Percentiles rank a stretch among this genome's conserved stretches.
These are phyloP conservation scores for Sclerotinia borealis DNA, from an alignment of 2,329 filamentous ascomycete species.

Conservation along the genomic window DNA sequence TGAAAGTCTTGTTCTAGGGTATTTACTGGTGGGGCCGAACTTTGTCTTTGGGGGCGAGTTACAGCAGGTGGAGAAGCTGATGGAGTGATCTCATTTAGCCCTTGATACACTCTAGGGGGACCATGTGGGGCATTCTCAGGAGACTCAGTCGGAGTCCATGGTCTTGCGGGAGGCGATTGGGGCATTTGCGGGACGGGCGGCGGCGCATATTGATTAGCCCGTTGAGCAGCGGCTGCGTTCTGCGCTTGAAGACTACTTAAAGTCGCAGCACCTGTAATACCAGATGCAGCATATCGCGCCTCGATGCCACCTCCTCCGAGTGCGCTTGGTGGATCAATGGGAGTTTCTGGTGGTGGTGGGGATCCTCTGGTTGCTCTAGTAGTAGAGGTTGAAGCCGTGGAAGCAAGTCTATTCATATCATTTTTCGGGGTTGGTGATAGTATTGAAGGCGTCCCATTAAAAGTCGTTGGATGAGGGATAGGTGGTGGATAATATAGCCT, in stretches of 20 bases:
- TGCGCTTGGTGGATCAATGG: slow-evolving; percentile 65
- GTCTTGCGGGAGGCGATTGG: slow-evolving; percentile 43
- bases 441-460: slow-evolving; percentile 22
- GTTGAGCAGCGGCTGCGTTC: slow-evolving; percentile 75
- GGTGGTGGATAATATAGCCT: slow-evolving; percentile 53
- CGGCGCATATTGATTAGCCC: slow-evolving; percentile 69
- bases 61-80: slow-evolving; percentile 38
- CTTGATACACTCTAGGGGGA: slow-evolving; percentile 87
- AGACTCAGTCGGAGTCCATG: slow-evolving; percentile 92
- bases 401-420: slow-evolving; percentile 58
- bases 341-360: slow-evolving; percentile 90
- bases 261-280: slow-evolving; percentile 80
- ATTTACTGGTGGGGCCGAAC: slow-evolving; percentile 49
- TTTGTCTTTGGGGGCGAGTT: slow-evolving; percentile 32
- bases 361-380: slow-evolving; percentile 88
- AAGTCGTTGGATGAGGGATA: slow-evolving; percentile 28
- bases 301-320: slow-evolving; percentile 79
- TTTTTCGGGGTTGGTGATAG: slow-evolving; percentile 29
- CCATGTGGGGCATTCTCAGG: slow-evolving; percentile 83
- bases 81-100: slow-evolving; percentile 58
- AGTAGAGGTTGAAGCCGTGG: slow-evolving; percentile 88
- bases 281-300: slow-evolving; percentile 82
- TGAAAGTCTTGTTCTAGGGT: slow-evolving; percentile 83
- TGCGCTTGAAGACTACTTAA: slow-evolving; percentile 66
- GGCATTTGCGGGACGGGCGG: slow-evolving; percentile 37